These are phyloP conservation scores for Grigorovia humatica DNA, from an alignment of 805 yeast genomes.

Conservation along the genomic window DNA sequence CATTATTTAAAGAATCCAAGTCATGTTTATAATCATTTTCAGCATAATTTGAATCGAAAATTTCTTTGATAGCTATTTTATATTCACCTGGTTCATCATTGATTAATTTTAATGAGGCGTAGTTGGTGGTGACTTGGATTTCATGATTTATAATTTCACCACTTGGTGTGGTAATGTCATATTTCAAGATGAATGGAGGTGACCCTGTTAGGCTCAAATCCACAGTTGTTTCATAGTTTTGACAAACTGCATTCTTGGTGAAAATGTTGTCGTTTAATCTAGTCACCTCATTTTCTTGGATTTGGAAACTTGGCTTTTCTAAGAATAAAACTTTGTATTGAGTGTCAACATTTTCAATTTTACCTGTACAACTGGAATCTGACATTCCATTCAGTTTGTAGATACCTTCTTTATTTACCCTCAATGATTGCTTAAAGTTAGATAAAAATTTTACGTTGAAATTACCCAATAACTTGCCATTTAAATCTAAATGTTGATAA, in stretches of 20 bases:
- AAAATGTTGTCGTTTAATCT: slow-evolving; percentile 19
- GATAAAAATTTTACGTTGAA: slow-evolving; percentile 17
- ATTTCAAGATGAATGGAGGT: slow-evolving; percentile 60
- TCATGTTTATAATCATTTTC: slow-evolving; percentile 25
- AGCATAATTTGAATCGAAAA: slow-evolving; percentile 57
- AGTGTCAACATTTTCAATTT: slow-evolving; percentile 26
- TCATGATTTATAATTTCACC: slow-evolving; percentile 34
- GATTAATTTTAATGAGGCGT: slow-evolving; percentile 37
- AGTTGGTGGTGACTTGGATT: slow-evolving; percentile 43
- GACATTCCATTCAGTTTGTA: slow-evolving; percentile 36
- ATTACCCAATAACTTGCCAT: slow-evolving; percentile 21
- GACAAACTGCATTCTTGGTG: slow-evolving; percentile 36
- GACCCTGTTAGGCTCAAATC: slow-evolving; percentile 46
- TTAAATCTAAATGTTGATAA: slow-evolving; percentile 25
- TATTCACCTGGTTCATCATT: slow-evolving; percentile 49
- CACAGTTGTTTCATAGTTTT: slow-evolving; percentile 37
- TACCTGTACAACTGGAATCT: slow-evolving; percentile 46
- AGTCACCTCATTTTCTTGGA: slow-evolving; percentile 27
- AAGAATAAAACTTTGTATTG: slow-evolving; percentile 35
- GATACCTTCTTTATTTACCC: slow-evolving; percentile 36
- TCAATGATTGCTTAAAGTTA: slow-evolving; percentile 27
- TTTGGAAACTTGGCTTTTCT: slow-evolving; percentile 38
- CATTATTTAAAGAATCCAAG: slow-evolving; percentile 3
- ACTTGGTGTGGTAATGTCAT: slow-evolving; percentile 49
- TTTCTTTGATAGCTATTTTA: slow-evolving; percentile 46